Base-by-base conservation (phyloP, 306 rosid species). In the Phaseolus lunatus region DNA sequence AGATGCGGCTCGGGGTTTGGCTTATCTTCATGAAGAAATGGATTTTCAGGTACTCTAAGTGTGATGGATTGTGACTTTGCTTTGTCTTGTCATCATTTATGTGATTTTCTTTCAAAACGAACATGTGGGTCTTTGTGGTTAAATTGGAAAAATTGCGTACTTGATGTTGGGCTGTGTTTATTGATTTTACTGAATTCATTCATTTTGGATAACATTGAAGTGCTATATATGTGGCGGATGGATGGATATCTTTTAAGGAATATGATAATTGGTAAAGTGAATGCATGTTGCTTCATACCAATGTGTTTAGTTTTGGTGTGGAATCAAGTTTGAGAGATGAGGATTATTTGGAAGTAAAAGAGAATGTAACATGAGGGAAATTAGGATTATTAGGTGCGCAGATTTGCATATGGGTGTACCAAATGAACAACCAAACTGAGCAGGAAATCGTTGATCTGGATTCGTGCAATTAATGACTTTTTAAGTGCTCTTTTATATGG, bases 11-110 rank as follows among this genome's bases (percentile, higher is more conserved):
- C 87, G 94, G 15, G 99, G 99, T 29, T 90, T 95, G 87, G 94
- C 97, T 0, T 95, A 95, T 70, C 90, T 95, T 10, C 99, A 95
- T 53, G 99, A 95, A 78, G 92, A 95, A 86, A 92, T 95, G 99
- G 97, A 95, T 87, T 95, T 95, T 84, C 99, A 95, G 96, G 99
- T 90, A 31, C 10, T 29, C 15, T 43, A 1, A 11, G 15, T 43
- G 48, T 43, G 15, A 45, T 11, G 14, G 27, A 53, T 66, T 74
- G 50, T 29, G 23, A 3, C 49, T 59, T 41, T 16, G 12, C 31
- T 26, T 18, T 13, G 45, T 35, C 53, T 12, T 56, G 7, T 79
- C 11, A 16, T 54, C 29, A 15, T 54, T 10, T 10, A 12, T 54
- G 27, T 53, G 7, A 53, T 53, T 53, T 50, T 7, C 9, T 53